A percentile compares a stretch with the other conserved stretches of the same genome.
Conservation (phyloP, 345 rosid genomes). For the Combretum micranthum region DNA sequence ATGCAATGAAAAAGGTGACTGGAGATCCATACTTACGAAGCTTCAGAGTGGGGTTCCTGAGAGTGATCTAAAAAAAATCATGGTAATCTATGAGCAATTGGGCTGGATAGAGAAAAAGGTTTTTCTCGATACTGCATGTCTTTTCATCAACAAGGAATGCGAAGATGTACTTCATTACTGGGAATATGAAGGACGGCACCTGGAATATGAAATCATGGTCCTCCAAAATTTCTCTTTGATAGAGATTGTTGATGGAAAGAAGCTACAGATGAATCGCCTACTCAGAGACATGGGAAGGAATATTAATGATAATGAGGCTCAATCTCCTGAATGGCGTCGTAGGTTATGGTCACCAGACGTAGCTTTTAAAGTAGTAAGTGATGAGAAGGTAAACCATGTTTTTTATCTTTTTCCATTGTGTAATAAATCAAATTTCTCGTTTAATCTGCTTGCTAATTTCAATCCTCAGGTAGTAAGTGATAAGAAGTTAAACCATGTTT, state of each 20-base stretch:
- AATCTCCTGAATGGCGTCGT: constrained; percentile 10
- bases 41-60: constrained; percentile 10
- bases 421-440: not conserved
- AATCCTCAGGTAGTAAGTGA: constrained; percentile 4
- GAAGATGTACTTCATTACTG: constrained; percentile 9
- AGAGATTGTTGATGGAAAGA: not conserved
- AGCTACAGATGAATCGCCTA: constrained; percentile 13
- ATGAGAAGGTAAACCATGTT: constrained; percentile 6
- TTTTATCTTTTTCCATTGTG: not conserved
- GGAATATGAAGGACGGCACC: constrained; percentile 9
- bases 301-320: constrained; percentile 9
- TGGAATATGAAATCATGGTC: constrained; percentile 4
- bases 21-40: not conserved
- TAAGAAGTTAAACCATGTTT: constrained; percentile 13
- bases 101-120: constrained; percentile 8
- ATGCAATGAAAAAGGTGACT: not conserved
- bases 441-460: not conserved
- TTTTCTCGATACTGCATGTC: constrained; percentile 24
- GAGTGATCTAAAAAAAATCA: constrained; percentile 5
- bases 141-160: constrained; percentile 9
- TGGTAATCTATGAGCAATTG: constrained; percentile 19
- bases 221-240: constrained; percentile 5
- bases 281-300: constrained; percentile 21
- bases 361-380: constrained; percentile 7
- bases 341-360: constrained; percentile 21